Percentiles rank a stretch among this genome's conserved stretches.
Conservation (phyloP, 495 filamentous ascomycete genomes). For the Tuber aestivum region DNA sequence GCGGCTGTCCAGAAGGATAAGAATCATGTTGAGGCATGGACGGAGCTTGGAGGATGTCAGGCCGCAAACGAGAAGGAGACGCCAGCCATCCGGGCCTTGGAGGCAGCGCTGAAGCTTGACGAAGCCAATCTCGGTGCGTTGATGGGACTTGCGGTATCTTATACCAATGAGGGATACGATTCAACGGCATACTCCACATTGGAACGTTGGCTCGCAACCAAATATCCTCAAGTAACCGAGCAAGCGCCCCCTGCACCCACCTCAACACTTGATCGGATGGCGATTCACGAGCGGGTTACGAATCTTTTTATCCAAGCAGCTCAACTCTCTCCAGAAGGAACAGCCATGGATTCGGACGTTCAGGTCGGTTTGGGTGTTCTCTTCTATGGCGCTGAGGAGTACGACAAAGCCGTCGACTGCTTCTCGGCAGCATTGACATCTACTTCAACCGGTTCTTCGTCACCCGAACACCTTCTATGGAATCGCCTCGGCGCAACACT, state of each 20-base stretch:
- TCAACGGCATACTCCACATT: constrained; percentile 92
- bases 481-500: constrained; percentile 95
- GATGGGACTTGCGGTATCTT: constrained; percentile 95
- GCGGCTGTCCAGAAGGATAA: constrained; percentile 86
- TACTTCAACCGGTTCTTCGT: constrained; percentile 47
- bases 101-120: constrained; percentile 83
- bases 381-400: constrained; percentile 96
- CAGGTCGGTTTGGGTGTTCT: constrained; percentile 95
- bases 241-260: constrained; percentile 80
- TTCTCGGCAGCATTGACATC: constrained; percentile 73
- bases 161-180: constrained; percentile 98
- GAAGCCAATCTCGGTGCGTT: constrained; percentile 78
- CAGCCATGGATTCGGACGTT: constrained; percentile 93
- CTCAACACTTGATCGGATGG: constrained; percentile 60
- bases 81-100: constrained; percentile 94
- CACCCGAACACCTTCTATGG: constrained; percentile 90
- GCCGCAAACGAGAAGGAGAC: constrained; percentile 98
- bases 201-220: constrained; percentile 89
- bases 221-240: constrained; percentile 76
- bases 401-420: constrained; percentile 97
- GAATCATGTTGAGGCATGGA: constrained; percentile 85
- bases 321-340: constrained; percentile 78
- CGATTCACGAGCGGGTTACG: constrained; percentile 84
- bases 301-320: constrained; percentile 86
- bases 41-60: constrained; percentile 79